Evolutionary conservation across 1,139 yeast species (phyloP).

Genomic region (Kurtzmaniella quercitrusa): DNA sequence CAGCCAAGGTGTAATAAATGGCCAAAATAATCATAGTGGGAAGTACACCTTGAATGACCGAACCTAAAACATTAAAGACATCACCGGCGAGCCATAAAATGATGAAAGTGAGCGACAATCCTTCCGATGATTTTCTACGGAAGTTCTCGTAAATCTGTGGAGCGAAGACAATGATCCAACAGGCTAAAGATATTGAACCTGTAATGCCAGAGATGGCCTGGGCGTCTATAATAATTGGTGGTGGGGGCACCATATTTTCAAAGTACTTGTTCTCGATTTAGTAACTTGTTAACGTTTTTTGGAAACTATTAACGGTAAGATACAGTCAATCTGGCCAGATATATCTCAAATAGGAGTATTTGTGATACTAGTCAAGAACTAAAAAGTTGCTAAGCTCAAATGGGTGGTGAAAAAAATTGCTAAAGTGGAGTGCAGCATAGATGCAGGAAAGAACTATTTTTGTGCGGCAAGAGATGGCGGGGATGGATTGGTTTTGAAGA

Average conservation of each 20-base stretch:
- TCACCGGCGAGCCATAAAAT: constrained; percentile 88
- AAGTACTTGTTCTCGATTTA: too few relatives aligned
- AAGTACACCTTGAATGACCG: constrained; percentile 78
- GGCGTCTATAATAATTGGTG: constrained; percentile 67
- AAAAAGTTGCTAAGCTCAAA: background rate
- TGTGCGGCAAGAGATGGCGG: too few relatives aligned
- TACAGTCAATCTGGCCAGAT: too few relatives aligned
- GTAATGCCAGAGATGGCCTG: constrained; percentile 81
- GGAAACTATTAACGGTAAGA: too few relatives aligned
- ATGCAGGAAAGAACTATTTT: background rate
- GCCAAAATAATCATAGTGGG: constrained; percentile 94
- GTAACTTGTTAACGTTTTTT: too few relatives aligned
- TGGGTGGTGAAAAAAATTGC: background rate
- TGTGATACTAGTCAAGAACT: background rate
- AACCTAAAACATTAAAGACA: constrained; percentile 85
- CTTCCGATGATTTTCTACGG: constrained; percentile 78
- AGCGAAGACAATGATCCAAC: constrained; percentile 97
- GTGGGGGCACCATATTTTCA: constrained; percentile 53
- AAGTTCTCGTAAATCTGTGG: constrained; percentile 95
- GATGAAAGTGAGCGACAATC: constrained; percentile 77
- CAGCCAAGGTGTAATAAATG: constrained; percentile 87
- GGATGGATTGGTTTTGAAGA: too few relatives aligned
- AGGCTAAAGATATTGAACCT: constrained; percentile 90
- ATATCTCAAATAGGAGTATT: too few relatives aligned
- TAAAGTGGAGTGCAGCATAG: background rate